Evolutionary conservation across 1,139 yeast genomes (phyloP), one percentile per base, ranked within the genome.

Genomic region (Sugiyamaella xylanicola): DNA sequence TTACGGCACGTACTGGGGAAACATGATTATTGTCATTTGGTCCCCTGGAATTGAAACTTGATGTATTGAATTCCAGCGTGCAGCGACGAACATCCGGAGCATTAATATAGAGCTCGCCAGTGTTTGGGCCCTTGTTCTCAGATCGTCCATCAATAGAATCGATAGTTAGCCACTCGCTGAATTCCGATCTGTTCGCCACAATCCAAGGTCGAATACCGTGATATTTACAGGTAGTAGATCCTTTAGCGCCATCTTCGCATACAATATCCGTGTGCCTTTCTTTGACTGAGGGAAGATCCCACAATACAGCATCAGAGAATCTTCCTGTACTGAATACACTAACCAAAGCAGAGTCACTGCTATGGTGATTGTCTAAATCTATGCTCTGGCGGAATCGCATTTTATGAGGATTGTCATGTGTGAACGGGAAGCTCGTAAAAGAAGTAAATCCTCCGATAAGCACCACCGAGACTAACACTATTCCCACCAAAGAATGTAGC

Each of bases 21-120:
- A 52, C 51, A 46, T 48, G 51, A 17, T 41, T 45, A 13, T 45
- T 25, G 46, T 73, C 63, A 16, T 69, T 64, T 16, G 67, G 63
- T 7, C 54, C 58, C 36, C 54, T 57, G 13, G 74, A 66, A 20
- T 63, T 56, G 61, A 75, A 76, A n/a, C 68, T 71, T 0, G 79
- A 71, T 4, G 81, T 74, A 63, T 81, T 80, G 72, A 89, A 88
- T 19, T 71, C 68, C 37, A 89, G 61, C 25, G 74, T 74, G 70
- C 96, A 89, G 60, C 78, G 76, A 65, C 95, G 79, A 67, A 84
- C 85, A 41, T 84, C 82, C 19, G 79, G 78, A 1, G 82, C 89
- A 45, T 75, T 74, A 51, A 89, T 80, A 55, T 72, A 72, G 41
- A 89, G 65, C 58, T 85, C 85, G 0, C 89, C 91, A 29, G 79